Evolutionary conservation across 2,329 filamentous ascomycete species (phyloP), one percentile per base, ranked within the genome.

Genomic region (Colletotrichum noveboracense): DNA sequence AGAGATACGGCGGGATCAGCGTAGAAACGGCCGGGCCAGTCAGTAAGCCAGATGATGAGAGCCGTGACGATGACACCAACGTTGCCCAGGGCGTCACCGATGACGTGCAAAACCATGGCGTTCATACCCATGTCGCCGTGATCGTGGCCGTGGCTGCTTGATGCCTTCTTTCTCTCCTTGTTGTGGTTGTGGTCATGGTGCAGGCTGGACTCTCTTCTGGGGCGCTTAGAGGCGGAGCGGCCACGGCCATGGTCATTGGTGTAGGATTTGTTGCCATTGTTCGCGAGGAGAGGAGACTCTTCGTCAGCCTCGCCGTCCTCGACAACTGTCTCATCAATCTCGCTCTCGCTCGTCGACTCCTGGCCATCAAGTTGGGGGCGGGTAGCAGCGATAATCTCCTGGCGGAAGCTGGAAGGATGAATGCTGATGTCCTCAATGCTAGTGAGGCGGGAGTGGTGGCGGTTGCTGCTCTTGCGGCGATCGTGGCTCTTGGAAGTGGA

Each of bases 121-220:
- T 95, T 94, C 96, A 99, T 98, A 84, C 98, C 98, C 88, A 99
- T 94, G 82, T 99, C 96, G 75, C 88, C 93, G 83, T 98, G 95
- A 77, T 88, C 94, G 83, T 97, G 95, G 34, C 94, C 92, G 79
- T 94, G 92, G 32, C 93, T 91, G 76, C 91, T 90, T 76, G 91
- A 89, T 75, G 87, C 84, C 16, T 88, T 83, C 72, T 93, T 90
- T 80, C 92, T 92, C 2, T 95, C 94, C 79, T 96, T 91, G 74
- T 89, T 93, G 84, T 98, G 97, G 81, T 96, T 95, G 85, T 98
- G 96, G 56, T 89, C 87, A 83, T 98, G 95, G 66, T 86, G 81
- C 13, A 90, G 83, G 61, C 86, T 88, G 9, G 90, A 92, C 78
- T 91, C 89, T 24, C 86, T 83, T 48, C 87, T 83, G 38, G 84